Evolutionary conservation across 1,284 basidiomycete species (phyloP), one percentile per base, ranked within the genome.

Genomic region (Hymenochaete sp.): DNA sequence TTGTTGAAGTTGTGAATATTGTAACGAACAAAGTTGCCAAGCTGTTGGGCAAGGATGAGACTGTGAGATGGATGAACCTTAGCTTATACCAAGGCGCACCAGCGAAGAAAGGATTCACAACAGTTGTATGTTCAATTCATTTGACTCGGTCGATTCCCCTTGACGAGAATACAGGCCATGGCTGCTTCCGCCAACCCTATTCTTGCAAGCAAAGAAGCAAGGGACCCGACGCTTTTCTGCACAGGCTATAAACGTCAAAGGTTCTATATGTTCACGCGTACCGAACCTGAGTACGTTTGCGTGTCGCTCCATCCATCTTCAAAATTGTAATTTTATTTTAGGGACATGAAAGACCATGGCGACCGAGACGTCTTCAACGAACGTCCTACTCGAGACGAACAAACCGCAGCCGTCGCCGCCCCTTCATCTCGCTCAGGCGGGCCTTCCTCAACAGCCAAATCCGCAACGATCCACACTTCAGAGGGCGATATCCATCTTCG

Each of bases 361-460:
- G 93, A 98, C 54, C 82, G 96, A 39, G 96, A 99, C 56, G 85
- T 99, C 47, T 98, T 98, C 77, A 99, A 99, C 65, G 96, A 99
- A 65, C 79, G 87, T 42, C 96, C 96, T 1, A 98, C 95, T 1
- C 78, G 92, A 45, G 96, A 98, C 60, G 96, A 98, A 60, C 91
- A 92, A 60, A 85, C 82, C n/a, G 78, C 93, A 40, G 90, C 92
- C 1, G 67, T 85, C 0, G 73, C 87, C 1, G 72, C 78, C 3
- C 67, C 74, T 1, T 8, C 32, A n/a, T 64, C 68, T 2, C 64
- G 68, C 24, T 67, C 68, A 55, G 65, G 66, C 25, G 79, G 77
- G 0, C 76, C 77, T 19, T 82, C 77, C 4, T 77, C 78, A 4
- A 61, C 86, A 22, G 84, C 87, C 21, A 77, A 79, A 46, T 70